Evolutionary conservation across 257 asterid species (phyloP).

Genomic region (Forsythia suspensa): DNA sequence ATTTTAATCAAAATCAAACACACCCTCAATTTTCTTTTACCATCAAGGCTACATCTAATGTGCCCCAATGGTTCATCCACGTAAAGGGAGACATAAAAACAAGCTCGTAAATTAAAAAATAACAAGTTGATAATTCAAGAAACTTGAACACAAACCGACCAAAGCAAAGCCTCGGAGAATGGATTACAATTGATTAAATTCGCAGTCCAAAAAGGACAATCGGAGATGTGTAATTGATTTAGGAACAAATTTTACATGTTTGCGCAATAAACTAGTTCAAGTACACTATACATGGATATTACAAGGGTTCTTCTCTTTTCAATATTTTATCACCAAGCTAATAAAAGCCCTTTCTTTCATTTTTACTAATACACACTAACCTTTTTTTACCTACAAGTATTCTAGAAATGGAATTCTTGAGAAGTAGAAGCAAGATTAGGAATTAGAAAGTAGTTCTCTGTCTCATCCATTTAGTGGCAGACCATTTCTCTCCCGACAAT

Average conservation of each 20-base stretch:
- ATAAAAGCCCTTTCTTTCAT: neutral
- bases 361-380: neutral
- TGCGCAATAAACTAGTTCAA: neutral
- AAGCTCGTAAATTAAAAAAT: neutral
- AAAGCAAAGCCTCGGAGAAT: neutral
- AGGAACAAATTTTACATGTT: neutral
- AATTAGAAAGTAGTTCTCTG: conserved; percentile 29
- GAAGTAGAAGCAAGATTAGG: conserved; percentile 18
- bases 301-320: neutral
- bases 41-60: too few relatives aligned
- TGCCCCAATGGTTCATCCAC: neutral
- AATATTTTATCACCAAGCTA: neutral
- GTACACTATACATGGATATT: neutral
- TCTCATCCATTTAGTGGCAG: conserved; percentile 96
- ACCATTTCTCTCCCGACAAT: conserved; percentile 85
- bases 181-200: neutral
- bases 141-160: neutral
- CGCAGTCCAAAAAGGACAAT: neutral
- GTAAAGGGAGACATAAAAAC: neutral
- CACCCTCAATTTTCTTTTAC: too few relatives aligned
- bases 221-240: neutral
- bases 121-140: neutral
- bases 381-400: neutral
- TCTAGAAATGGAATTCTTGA: neutral
- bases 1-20: too few relatives aligned